phyloP scores from a whole-genome alignment of 371 early-diverging fungal genomes.

The Mucor plumbeus region DNA sequence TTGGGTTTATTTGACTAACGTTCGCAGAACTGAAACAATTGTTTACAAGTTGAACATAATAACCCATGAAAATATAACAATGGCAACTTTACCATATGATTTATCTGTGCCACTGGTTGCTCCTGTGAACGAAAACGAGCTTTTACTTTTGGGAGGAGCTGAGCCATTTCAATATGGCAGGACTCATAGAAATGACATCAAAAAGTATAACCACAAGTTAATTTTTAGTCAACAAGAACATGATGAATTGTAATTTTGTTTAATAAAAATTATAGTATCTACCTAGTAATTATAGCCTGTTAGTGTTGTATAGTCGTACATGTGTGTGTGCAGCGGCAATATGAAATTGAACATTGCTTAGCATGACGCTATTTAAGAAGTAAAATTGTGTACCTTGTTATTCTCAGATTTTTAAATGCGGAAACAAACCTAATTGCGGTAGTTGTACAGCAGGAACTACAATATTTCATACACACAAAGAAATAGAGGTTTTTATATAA shows the following conservation, averaged over 20 bases:
- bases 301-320: neutral
- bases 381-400: too few species aligned
- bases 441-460: too few species aligned
- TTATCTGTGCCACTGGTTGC: neutral
- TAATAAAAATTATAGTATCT: neutral
- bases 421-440: too few species aligned
- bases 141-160: neutral
- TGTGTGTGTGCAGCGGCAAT: neutral
- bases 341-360: too few species aligned
- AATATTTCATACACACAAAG: too few species aligned
- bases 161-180: neutral
- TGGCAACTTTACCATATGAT: neutral
- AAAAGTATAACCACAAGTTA: slow-evolving; percentile 2
- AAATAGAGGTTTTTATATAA: too few species aligned
- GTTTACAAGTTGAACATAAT: neutral
- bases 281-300: neutral
- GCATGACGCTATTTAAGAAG: too few species aligned
- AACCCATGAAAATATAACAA: neutral
- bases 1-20: neutral
- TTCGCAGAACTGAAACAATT: neutral
- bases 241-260: neutral
- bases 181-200: neutral
- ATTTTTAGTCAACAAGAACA: neutral
- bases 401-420: too few species aligned
- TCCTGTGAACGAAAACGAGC: neutral